Base-by-base conservation (phyloP, 208 protist species). In the Wallacemonas sp. region DNA sequence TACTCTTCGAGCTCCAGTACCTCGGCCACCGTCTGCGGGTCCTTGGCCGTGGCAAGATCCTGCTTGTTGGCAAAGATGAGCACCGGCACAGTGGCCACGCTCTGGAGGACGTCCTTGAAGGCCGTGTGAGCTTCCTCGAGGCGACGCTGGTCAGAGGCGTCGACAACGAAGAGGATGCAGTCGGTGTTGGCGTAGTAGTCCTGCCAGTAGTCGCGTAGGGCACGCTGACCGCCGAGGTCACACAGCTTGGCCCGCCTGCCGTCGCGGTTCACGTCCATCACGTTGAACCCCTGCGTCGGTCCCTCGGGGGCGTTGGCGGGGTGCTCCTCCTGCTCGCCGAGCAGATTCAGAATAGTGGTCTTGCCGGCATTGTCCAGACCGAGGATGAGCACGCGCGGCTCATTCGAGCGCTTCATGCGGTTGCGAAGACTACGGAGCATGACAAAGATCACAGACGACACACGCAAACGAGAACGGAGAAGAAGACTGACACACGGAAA, bases 41-140 rank as follows among this genome's bases (percentile, higher is more conserved):
- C 46, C 72, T 98, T 88, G 1, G 97, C 90, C 0, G 93, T 91
- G 18, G 93, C 89, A 29, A 99, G 79, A 78, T 99, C 99, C 72
- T 99, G 98, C 89, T 99, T 99, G 82, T 99, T 99, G 16, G 99
- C 99, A 54, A 99, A 96, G 29, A 99, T 92, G 7, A 99, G 84
- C 31, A 99, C 84, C 25, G 98, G 97, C 20, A 98, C 98, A 7
- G 89, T 93, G 7, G 97, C 96, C 0, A 99, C 83, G 25, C 97
- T 91, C 77, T 91, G 69, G 26, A 99, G 76, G 0, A 99, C 81
- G 46, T 92, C 77, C 11, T 84, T 61, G 41, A 99, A 94, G 61
- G 99, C 93, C 33, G 74, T 63, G 41, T 94, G 84, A 46, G 97
- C 96, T 70, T 99, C 97, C 45, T 94, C 87, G 59, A 90, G 85